Base-by-base conservation (phyloP, 2,329 filamentous ascomycete species). In the Colletotrichum limetticola region DNA sequence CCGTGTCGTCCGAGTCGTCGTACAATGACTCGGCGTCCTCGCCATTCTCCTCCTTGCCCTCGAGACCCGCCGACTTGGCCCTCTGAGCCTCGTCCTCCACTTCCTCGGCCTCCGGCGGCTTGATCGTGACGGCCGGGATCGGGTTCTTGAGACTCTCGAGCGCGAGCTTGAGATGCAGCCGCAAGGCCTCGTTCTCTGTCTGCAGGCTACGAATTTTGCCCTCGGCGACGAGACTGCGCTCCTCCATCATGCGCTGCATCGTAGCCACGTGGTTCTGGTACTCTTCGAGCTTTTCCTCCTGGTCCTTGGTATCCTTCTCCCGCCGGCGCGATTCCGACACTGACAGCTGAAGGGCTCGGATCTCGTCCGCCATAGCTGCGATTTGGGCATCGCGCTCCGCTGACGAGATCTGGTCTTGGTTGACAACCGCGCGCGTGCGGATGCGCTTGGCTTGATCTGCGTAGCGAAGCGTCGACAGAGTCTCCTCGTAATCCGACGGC, bases 381-480 rank as follows among this genome's bases (percentile, higher is more conserved):
- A 99, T 98, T 83, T 98, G 95, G 4, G 95, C 95, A 82, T 99
- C 97, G 76, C 97, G 92, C 84, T 98, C 94, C 0, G 96, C 97
- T 16, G 95, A 93, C 11, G 94, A 96, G 77, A 98, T 92, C 78
- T 95, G 93, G 82, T 98, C 95, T 84, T 99, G 95, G 85, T 99
- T 99, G 85, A 98, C 94, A 37, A 95, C 92, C 30, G 97, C 97
- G 63, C 95, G 93, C 42, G 95, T 98, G 79, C 95, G 95, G 85
- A 99, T 99, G 69, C 94, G 93, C 86, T 99, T 99, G 74, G 97
- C 97, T 83, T 98, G 96, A 82, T 99, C 96, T 24, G 97, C 97
- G 82, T 99, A 99, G 49, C 97, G 94, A 14, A 99, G 90, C 1
- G 97, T 99, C 2, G 95, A 98, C 1, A 99, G 89, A 0, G 97